Evolutionary conservation across 352 stramenopile genomes (phyloP), one percentile per base, ranked within the genome.

Genomic region (Pythium apleroticum): DNA sequence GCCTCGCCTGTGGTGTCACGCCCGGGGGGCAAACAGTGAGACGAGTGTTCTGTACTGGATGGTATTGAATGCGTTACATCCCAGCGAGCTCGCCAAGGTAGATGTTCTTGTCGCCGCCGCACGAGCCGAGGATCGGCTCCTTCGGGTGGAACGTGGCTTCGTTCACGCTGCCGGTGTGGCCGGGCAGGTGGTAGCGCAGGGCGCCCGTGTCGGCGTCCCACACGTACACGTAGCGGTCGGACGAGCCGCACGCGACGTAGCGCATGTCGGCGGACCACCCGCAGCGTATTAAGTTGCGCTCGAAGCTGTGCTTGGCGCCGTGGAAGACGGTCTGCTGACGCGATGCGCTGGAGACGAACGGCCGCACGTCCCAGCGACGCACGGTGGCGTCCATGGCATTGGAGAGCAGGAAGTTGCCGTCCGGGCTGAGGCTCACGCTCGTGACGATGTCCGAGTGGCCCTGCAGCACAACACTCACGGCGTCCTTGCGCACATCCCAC

Each of bases 381-480:
- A 98, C 66, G 0, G 86, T 97, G 24, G 78, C 82, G 79, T 99
- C 96, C 95, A 98, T 98, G 15, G 83, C 90, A 72, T 98, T 98
- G 20, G 88, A 97, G 31, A 99, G 81, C 57, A 98, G 65, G 62
- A 92, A 90, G 59, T 83, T 97, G 46, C 93, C 91, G 73, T 98
- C 91, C 3, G 94, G 94, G 77, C 95, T 98, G 4, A 99, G 73
- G 65, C 84, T 81, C n/a, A 99, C 73, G 63, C 88, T 94, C 30
- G 95, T 98, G 31, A 99, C 87, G 48, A 96, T 98, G 71, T 99
- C 93, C 28, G 54, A 74, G 66, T 98, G 96, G 28, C 93, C 95
- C 49, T 91, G 87, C 43, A 98, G 78, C 68, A 94, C 90, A 27
- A 81, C 69, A 68, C 86, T 90, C 45, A 91, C 78, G 20, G 81